These are phyloP conservation scores for Tilletia horrida DNA, from an alignment of 1,284 basidiomycete genomes.

Conservation along the genomic window DNA sequence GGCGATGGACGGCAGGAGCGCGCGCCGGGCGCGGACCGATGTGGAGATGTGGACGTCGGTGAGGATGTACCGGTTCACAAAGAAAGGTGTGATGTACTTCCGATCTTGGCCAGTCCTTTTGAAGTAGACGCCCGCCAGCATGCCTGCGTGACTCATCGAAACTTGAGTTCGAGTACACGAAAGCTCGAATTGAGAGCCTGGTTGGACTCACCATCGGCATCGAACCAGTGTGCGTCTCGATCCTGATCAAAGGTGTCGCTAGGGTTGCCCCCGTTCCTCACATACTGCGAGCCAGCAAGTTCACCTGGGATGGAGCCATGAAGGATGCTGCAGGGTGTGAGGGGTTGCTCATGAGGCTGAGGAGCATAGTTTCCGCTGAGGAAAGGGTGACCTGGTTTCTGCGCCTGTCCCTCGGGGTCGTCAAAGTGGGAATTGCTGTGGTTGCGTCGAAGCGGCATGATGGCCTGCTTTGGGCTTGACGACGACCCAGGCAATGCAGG, in stretches of 20 bases:
- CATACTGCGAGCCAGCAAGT: conserved; percentile 56
- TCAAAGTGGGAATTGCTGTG: background rate
- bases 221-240: conserved; percentile 53
- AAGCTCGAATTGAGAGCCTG: background rate
- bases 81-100: conserved; percentile 42
- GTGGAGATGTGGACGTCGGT: conserved; percentile 55
- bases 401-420: background rate
- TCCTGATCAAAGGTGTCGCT: conserved; percentile 36
- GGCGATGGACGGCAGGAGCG: conserved; percentile 59
- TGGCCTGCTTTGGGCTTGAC: background rate
- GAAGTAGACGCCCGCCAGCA: conserved; percentile 60
- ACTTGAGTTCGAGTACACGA: background rate
- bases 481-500: no score
- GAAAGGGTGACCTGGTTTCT: conserved; percentile 44
- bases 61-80: conserved; percentile 55
- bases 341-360: conserved; percentile 45
- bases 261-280: conserved; percentile 60
- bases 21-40: conserved; percentile 36
- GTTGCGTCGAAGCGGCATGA: background rate
- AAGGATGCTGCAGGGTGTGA: conserved; percentile 44
- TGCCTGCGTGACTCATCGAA: conserved; percentile 49
- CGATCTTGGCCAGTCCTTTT: conserved; percentile 28
- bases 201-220: conserved; percentile 37
- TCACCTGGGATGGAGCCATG: conserved; percentile 49
- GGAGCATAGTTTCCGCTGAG: conserved; percentile 55